A percentile compares a stretch with the other conserved stretches of the same genome.
Evolutionary conservation across 805 yeast species (phyloP).

Genomic region (Cyberlindnera nakhonratchasimensis): DNA sequence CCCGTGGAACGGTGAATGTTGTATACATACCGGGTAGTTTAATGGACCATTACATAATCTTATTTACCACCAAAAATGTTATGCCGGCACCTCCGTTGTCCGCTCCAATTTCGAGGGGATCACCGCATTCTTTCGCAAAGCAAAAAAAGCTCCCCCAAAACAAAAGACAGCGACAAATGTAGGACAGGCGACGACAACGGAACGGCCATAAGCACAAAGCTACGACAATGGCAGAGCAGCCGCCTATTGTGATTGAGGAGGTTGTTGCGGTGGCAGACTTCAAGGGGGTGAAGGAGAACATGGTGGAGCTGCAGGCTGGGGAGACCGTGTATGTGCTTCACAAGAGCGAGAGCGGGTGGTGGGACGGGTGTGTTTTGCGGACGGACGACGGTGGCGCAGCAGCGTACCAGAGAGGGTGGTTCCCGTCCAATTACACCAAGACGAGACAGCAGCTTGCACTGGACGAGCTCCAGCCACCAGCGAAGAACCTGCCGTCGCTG

Average conservation of each 20-base stretch:
- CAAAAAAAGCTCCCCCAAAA: background rate
- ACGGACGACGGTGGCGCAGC: slow-evolving; percentile 19
- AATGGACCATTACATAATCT: too few relatives aligned
- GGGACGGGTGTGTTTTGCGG: slow-evolving; percentile 66
- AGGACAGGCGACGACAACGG: too few relatives aligned
- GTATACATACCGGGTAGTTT: too few relatives aligned
- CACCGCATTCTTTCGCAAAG: background rate
- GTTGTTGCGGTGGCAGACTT: slow-evolving; percentile 58
- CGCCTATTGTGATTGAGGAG: slow-evolving; percentile 38
- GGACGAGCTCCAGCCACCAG: slow-evolving; percentile 8
- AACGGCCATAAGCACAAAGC: too few relatives aligned
- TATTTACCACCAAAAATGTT: background rate
- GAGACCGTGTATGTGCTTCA: slow-evolving; percentile 68
- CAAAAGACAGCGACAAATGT: too few relatives aligned
- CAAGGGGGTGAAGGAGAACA: slow-evolving; percentile 48
- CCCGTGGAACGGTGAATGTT: too few relatives aligned
- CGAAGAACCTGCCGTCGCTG: slow-evolving; percentile 16
- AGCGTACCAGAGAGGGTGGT: slow-evolving; percentile 66
- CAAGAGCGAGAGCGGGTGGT: slow-evolving; percentile 71
- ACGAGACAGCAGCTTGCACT: slow-evolving; percentile 9
- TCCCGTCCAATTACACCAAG: slow-evolving; percentile 61
- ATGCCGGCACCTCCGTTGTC: background rate
- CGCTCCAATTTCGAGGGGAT: too few relatives aligned
- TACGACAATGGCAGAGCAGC: background rate
- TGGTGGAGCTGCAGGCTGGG: slow-evolving; percentile 54